Evolutionary conservation across 495 filamentous ascomycete genomes (phyloP).

Genomic region (Usnea hakonensis): DNA sequence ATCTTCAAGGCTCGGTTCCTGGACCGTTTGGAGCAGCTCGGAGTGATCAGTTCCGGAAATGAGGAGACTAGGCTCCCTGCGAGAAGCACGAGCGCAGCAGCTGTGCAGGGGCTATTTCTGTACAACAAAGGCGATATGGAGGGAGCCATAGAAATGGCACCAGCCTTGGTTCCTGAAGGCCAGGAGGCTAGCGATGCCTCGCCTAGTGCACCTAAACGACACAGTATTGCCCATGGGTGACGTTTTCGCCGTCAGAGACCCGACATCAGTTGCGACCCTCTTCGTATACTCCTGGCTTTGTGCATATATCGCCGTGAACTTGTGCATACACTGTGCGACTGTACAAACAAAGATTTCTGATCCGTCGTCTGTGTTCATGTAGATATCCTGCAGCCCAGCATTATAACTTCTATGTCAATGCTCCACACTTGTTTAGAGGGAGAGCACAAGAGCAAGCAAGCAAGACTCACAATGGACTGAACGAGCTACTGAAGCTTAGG

Average conservation of each 20-base stretch:
- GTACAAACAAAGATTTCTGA: neutral
- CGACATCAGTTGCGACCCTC: neutral
- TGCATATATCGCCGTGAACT: neutral
- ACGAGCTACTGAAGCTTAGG: neutral
- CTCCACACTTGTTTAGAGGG: neutral
- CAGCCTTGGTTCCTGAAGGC: conserved; percentile 48
- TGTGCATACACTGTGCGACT: neutral
- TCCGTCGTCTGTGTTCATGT: neutral
- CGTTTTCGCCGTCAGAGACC: neutral
- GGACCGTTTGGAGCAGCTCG: conserved; percentile 42
- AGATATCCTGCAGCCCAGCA: neutral
- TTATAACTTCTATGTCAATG: neutral
- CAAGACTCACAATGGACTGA: neutral
- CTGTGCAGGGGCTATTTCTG: conserved; percentile 86
- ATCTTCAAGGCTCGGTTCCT: conserved; percentile 41
- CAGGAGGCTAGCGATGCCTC: neutral
- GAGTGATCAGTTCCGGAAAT: conserved; percentile 37
- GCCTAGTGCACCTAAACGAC: neutral
- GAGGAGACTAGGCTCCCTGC: conserved; percentile 34
- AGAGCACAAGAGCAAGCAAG: neutral
- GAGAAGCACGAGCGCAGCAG: conserved; percentile 68
- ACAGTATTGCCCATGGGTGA: conserved; percentile 2
- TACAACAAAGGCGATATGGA: conserved; percentile 88
- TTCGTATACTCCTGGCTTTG: neutral
- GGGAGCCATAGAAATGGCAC: conserved; percentile 74